Percentiles rank a stretch among this genome's conserved stretches.
These are phyloP conservation scores for Didymella sp. DNA, from an alignment of 2,329 filamentous ascomycete genomes.

Conservation along the genomic window DNA sequence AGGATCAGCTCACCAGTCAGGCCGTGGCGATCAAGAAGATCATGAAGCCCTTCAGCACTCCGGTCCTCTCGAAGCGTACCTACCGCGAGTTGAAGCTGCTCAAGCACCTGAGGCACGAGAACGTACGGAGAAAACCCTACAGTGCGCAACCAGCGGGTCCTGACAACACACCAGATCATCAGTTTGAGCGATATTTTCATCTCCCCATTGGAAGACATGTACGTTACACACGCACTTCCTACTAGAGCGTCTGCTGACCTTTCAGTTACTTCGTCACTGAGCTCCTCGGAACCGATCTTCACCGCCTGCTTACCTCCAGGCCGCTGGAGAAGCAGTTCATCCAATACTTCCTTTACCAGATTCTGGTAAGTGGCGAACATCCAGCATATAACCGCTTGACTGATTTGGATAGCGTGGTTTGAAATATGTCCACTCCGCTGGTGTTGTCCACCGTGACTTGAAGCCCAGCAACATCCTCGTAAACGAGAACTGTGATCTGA, in stretches of 20 bases:
- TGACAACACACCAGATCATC: constrained; percentile 70
- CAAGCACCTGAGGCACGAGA: constrained; percentile 96
- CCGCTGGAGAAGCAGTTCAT: constrained; percentile 99
- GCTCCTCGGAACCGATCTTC: constrained; percentile 93
- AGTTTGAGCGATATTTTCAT: constrained; percentile 99
- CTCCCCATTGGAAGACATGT: constrained; percentile 98
- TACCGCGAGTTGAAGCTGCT: constrained; percentile 97
- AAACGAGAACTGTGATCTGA: constrained; percentile 99
- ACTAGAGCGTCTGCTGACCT: constrained; percentile 26
- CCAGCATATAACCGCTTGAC: constrained; percentile 64
- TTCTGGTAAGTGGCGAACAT: constrained; percentile 71
- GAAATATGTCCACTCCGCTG: constrained; percentile 99
- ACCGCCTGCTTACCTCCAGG: constrained; percentile 91
- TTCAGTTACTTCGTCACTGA: constrained; percentile 96
- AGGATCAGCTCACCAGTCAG: constrained; percentile 95
- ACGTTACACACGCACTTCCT: constrained; percentile 47
- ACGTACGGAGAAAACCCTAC: constrained; percentile 63
- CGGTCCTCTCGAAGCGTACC: constrained; percentile 94
- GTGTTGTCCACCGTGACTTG: constrained; percentile 95
- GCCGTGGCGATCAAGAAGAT: constrained; percentile 99
- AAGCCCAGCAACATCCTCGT: constrained; percentile 99
- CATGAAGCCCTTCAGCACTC: constrained; percentile 99
- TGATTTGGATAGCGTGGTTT: constrained; percentile 74
- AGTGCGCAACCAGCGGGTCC: constrained; percentile 8
- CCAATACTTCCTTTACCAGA: constrained; percentile 99